Base-by-base conservation (phyloP, 176 grass and related monocot species). In the Rhipidocladum racemiflorum region DNA sequence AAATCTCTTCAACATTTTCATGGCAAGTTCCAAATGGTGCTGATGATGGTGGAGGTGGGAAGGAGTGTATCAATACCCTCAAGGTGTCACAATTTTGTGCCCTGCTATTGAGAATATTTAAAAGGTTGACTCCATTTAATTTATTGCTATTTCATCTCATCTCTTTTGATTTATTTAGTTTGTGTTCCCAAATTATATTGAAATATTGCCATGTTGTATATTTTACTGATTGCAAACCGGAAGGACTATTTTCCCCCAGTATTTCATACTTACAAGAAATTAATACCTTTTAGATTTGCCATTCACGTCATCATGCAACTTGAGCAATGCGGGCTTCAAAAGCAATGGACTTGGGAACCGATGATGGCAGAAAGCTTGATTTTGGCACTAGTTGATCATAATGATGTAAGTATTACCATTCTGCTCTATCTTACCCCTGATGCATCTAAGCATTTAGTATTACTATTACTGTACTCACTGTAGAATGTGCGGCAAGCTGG, bases 361-460 rank as follows among this genome's bases (percentile, higher is more conserved):
- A 89, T 82, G 84, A 98, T 98, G 95, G 81, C 88, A 61, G 95
- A 98, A 82, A 93, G 95, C 82, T 93, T 98, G 88, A 83, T 98
- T 81, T 88, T 98, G 60, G 54, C 80, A 30, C 89, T 98, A 76
- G 81, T 95, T 84, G 92, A 95, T 66, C 80, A 86, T 86, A 87
- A 98, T 84, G 95, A 98, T 88, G 92, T 95, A 78, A 83, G 36
- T 81, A 88, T 57, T 84, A 28, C 44, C 50, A 54, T 69, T 75
- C 14, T 84, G 11, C 88, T 91, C 50, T 46, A 60, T 84, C 4
- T n/a, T 80, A 38, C 13, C 61, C 50, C 54, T 91, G 9, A 25
- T 69, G 62, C 38, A 64, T 80, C 65, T 83, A 69, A 73, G 34
- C 48, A 68, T n/a, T 69, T 56, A 56, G 18, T 29, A 70, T 83